Percentiles rank a stretch among this genome's conserved stretches.
Evolutionary conservation across 148 eudicot species (phyloP).

Genomic region (Silene uniflora): DNA sequence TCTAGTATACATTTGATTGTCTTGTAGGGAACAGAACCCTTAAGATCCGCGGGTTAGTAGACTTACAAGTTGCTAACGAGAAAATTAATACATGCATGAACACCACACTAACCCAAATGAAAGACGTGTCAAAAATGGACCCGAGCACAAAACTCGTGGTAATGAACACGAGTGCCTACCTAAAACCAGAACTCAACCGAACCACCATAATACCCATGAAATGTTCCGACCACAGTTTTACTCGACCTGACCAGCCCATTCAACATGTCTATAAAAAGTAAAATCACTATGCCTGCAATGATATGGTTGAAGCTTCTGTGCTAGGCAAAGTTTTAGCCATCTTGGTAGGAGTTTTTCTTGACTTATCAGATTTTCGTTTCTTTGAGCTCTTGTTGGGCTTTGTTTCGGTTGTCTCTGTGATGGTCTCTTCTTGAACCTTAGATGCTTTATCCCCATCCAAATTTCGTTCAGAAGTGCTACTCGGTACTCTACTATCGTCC

Average conservation of each 20-base stretch:
- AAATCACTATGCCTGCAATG: constrained; percentile 36
- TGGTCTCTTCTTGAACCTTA: constrained; percentile 18
- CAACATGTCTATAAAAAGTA: background rate
- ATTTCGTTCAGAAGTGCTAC: constrained; percentile 2
- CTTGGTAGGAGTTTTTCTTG: constrained; percentile 36
- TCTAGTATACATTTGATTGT: too few species aligned
- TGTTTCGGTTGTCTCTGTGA: constrained; percentile 23
- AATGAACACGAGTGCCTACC: too few species aligned
- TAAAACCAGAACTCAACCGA: too few species aligned
- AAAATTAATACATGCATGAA: background rate
- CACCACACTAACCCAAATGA: background rate
- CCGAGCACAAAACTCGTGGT: background rate
- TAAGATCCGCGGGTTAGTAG: too few species aligned
- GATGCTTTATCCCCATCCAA: constrained; percentile 8
- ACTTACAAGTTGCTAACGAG: background rate
- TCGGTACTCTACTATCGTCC: constrained; percentile 22
- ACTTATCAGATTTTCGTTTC: constrained; percentile 55
- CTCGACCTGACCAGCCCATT: background rate
- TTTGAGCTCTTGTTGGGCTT: constrained; percentile 34
- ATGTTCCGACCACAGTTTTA: background rate
- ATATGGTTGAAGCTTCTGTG: constrained; percentile 35
- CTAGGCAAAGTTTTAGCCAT: constrained; percentile 40
- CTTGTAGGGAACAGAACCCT: too few species aligned
- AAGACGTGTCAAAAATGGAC: background rate
- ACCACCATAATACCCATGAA: too few species aligned